Base-by-base conservation (phyloP, 305 asterid genomes). In the Fraxinus paxiana region DNA sequence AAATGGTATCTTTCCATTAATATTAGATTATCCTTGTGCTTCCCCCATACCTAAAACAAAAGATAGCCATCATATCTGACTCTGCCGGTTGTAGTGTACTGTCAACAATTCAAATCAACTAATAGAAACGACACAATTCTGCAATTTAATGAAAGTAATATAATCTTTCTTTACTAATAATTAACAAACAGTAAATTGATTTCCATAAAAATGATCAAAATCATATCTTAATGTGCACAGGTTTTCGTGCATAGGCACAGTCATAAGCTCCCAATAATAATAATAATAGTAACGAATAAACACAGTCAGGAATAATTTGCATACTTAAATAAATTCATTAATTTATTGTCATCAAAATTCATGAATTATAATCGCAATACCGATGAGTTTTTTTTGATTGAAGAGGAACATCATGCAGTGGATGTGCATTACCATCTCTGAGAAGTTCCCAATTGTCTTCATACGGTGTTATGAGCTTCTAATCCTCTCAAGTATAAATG, bases 1-100 rank as follows among this genome's bases (percentile, higher is more conserved):
- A 88, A 95, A 87, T 92, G 97, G 83, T 95, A 95, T 81, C 97
- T 87, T 76, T 94, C 99, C 97, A 95, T 92, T 82, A 92, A 77
- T 87, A 95, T 92, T 76, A 95, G 80, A 80, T 94, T 95, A 2
- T 92, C 98, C 88, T 79, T 90, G 34, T 95, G 94, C 85, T 92
- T 90, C 76, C 80, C 87, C 98, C 98, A 94, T 24, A 95, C 98
- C 98, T 93, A 63, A 80, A 70, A 73, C 18, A 75, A n/a, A 72
- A 2, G 35, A 79, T 37, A 3, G 30, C 28, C 56, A 46, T 74
- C 46, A 74, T 48, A 70, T 78, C 59, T 67, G 75, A 38, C 28
- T 26, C 75, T 69, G 51, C 69, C 81, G 35, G 63, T 35, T 8
- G 35, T 75, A 35, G 37, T 43, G 77, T 69, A 77, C 10, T 12